Percentiles rank a stretch among this genome's conserved stretches.
These are phyloP conservation scores for Chloris gayana DNA, from an alignment of 176 grass and related monocot genomes.

Conservation along the genomic window DNA sequence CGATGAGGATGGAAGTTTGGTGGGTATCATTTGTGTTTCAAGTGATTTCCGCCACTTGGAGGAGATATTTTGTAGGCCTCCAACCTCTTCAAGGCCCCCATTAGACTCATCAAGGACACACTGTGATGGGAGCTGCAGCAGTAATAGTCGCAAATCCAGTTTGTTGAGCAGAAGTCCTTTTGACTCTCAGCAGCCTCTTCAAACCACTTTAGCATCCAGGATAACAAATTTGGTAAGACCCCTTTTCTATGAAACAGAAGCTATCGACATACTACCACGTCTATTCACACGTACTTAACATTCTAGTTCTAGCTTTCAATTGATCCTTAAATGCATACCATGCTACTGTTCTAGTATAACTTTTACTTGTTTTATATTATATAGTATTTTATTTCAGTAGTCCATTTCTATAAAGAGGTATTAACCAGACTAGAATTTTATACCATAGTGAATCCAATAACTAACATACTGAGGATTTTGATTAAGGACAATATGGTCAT, in stretches of 20 bases:
- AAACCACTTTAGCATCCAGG: constrained; percentile 84
- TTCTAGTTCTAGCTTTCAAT: not conserved
- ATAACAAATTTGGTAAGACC: constrained; percentile 85
- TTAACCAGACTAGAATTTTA: not conserved
- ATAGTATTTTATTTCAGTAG: not conserved
- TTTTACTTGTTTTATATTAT: not conserved
- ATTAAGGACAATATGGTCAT: not conserved
- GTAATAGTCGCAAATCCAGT: constrained; percentile 45
- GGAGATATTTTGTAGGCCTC: constrained; percentile 54
- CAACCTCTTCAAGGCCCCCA: constrained; percentile 48
- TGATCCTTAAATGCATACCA: not conserved
- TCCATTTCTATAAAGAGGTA: not conserved
- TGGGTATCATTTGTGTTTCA: constrained; percentile 88
- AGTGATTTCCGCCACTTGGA: constrained; percentile 69
- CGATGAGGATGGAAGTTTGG: constrained; percentile 78
- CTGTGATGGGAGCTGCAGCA: constrained; percentile 52
- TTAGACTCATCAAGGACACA: constrained; percentile 30
- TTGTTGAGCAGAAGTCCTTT: constrained; percentile 56
- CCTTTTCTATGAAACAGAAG: constrained; percentile 29
- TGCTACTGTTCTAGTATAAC: not conserved
- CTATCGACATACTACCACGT: not conserved
- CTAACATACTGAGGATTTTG: not conserved
- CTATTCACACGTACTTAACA: not conserved
- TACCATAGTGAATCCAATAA: not conserved
- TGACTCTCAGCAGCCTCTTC: constrained; percentile 62